Evolutionary conservation across 2,329 filamentous ascomycete species (phyloP).

Genomic region (Phialemoniopsis sp.): DNA sequence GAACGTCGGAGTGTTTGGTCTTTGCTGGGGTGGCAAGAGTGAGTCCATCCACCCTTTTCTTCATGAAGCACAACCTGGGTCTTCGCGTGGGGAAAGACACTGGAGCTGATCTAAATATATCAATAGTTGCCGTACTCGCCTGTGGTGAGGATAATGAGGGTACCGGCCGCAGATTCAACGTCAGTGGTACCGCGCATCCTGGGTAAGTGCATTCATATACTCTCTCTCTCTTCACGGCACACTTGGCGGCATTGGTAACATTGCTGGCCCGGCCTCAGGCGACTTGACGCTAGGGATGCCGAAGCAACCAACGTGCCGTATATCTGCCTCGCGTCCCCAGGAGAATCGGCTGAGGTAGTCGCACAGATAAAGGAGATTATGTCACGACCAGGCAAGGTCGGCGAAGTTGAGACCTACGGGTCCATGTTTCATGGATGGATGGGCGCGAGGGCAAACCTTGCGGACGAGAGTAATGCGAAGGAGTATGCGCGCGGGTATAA

Average conservation of each 20-base stretch:
- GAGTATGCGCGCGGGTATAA: slow-evolving; percentile 47
- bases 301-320: slow-evolving; percentile 39
- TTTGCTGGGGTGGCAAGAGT: slow-evolving; percentile 48
- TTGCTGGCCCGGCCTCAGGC: slow-evolving; percentile 10
- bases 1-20: slow-evolving; percentile 37
- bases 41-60: slow-evolving; percentile 3
- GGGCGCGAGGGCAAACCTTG: slow-evolving; percentile 45
- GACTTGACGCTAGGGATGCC: slow-evolving; percentile 34
- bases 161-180: slow-evolving; percentile 26
- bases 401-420: slow-evolving; percentile 42
- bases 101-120: too few relatives aligned
- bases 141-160: slow-evolving; percentile 29
- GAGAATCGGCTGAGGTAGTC: slow-evolving; percentile 38
- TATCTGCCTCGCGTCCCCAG: slow-evolving; percentile 43
- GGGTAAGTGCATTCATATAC: slow-evolving; percentile 11
- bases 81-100: too few relatives aligned
- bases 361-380: slow-evolving; percentile 37
- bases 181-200: slow-evolving; percentile 24
- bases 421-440: slow-evolving; percentile 57
- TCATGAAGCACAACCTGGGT: too few relatives aligned
- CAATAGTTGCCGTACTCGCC: slow-evolving; percentile 28
- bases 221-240: too few relatives aligned
- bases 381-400: slow-evolving; percentile 28
- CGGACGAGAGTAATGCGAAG: slow-evolving; percentile 34
- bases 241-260: too few relatives aligned